Conservation (phyloP, 805 yeast species). For the Yarrowia deformans region DNA sequence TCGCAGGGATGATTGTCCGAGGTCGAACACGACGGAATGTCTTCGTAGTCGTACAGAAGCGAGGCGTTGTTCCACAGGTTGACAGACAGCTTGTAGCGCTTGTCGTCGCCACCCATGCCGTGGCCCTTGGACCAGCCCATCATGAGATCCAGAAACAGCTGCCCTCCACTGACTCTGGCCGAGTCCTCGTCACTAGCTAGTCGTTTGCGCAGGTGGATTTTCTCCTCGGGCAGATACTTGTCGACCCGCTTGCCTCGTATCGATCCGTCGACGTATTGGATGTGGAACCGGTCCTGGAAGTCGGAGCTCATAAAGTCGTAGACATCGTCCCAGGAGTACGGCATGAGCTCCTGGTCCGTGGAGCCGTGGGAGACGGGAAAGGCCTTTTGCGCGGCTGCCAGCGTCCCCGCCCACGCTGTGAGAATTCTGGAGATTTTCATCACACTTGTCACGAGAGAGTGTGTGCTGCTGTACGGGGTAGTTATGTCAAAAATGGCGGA, state of each 20-base stretch:
- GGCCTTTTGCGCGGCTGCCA: conserved; percentile 6
- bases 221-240: conserved; percentile 14
- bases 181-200: conserved; percentile 18
- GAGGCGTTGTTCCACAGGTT: conserved; percentile 34
- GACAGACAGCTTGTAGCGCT: conserved; percentile 21
- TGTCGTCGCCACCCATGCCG: conserved; percentile 12
- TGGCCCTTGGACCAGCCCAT: conserved; percentile 33
- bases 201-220: conserved; percentile 2
- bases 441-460: background rate
- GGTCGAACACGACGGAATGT: conserved; percentile 2
- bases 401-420: background rate
- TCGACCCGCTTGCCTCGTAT: conserved; percentile 20
- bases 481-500: background rate
- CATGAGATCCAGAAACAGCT: conserved; percentile 25
- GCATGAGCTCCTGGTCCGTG: conserved; percentile 5
- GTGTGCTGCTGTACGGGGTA: background rate
- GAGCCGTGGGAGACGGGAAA: conserved; percentile 7
- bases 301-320: conserved; percentile 24
- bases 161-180: conserved; percentile 22
- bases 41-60: conserved; percentile 13
- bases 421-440: conserved; percentile 1
- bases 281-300: conserved; percentile 32
- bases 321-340: conserved; percentile 25
- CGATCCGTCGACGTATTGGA: conserved; percentile 19
- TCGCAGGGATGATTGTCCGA: background rate